Evolutionary conservation across 768 basidiomycete genomes (phyloP), one percentile per base, ranked within the genome.

Genomic region (Dentipellis fragilis): DNA sequence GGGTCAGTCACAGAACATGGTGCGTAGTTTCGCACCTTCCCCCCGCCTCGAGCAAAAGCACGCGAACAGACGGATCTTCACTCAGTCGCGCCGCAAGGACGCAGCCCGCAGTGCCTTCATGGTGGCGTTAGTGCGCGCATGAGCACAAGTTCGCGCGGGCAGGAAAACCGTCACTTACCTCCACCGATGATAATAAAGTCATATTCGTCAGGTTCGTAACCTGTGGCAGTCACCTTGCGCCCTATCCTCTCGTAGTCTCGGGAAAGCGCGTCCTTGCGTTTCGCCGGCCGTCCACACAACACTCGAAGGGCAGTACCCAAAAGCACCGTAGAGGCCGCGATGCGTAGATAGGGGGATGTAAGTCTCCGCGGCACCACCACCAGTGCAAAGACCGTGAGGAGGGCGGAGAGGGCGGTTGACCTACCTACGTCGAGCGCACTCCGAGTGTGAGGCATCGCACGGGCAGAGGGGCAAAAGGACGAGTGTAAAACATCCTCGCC

Each of bases 1-100:
- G 22, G 36, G 42, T 21, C 14, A 4, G 11, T 39, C n/a, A 21
- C 37, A 22, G 1, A 35, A 4, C 16, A 4, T 16, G 22, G 46
- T 6, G 47, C 17, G 11, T 37, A n/a, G 12, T 21, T 8, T 58
- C 66, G 21, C 46, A 83, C 85, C 85, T 87, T 54, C 69, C 69
- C 2, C 83, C 83, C 21, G 81, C 76, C 62, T 85, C 83, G 1
- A 85, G 65, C 1, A 85, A 64, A 16, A 84, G 70, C 17, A 85
- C 80, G 4, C 74, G 72, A 14, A 82, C 62, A 1, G 67, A 68
- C 0, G 80, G 77, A 56, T 82, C 72, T 65, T 85, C 83, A 6
- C 73, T 76, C 9, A 85, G 65, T 14, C 83, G 73, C 3, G 81
- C 70, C 11, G 82, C 83, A 9, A 84, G 70, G 9, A 78, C 81